Evolutionary conservation across 129 eudicot genomes (phyloP), one percentile per base, ranked within the genome.

Genomic region (Ambrosia trifida): DNA sequence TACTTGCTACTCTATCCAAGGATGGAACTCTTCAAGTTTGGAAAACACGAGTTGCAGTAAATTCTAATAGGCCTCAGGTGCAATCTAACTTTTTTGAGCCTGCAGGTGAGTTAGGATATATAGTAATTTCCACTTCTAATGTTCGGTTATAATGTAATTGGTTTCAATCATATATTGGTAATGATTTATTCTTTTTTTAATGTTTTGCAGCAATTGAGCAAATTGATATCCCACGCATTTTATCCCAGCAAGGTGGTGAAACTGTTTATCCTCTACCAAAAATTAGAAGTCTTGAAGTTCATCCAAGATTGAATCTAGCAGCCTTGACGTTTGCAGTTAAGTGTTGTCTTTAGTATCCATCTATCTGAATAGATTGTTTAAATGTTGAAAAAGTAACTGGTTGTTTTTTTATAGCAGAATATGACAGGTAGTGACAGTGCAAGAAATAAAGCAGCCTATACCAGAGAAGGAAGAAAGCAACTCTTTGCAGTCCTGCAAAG

Each of bases 231-330:
- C 99, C 94, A 30, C 90, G 92, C 73, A 83, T 94, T 81, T 77
- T 94, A 59, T 94, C 99, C 60, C 99, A 90, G 84, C 97, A 90
- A 83, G 97, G 97, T 3, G 99, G 99, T 74, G 99, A 94, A 85
- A 88, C 96, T 64, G 96, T 91, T 77, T 94, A 94, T 83, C 97
- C 99, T 38, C 79, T 94, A 11, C 97, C 99, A 14, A 90, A 90
- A 57, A 86, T 90, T 50, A 87, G 82, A 88, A 83, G 86, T 75
- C 70, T 94, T 46, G 99, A 87, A 87, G 96, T 90, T 71, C 99
- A 94, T 76, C 90, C 97, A 47, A 94, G 81, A 68, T 72, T 94
- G 60, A 94, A 94, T 78, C 80, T 90, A 71, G 86, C 99, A 41
- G 81, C 97, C 44, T 73, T 94, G 70, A 79, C 84, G 60, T 94